Conservation (phyloP, 495 filamentous ascomycete species). For the Podospora didyma region DNA sequence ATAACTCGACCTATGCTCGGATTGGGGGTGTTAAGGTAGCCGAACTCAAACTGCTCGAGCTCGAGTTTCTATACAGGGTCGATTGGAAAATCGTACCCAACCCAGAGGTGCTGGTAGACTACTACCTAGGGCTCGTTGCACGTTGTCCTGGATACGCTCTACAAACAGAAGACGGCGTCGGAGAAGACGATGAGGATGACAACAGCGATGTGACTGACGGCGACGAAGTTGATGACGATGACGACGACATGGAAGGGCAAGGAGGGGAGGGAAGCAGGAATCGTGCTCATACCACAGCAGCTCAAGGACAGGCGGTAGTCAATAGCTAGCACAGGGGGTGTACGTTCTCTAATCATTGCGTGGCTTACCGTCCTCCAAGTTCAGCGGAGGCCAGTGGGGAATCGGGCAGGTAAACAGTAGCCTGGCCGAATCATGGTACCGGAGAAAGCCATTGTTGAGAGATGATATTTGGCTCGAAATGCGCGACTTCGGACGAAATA, state of each 20-base stretch:
- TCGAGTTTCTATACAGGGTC: constrained; percentile 86
- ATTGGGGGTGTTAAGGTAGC: constrained; percentile 86
- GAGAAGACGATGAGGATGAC: constrained; percentile 17
- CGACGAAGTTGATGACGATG: constrained; percentile 22
- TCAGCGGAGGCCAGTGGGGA: no score
- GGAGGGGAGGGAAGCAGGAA: background rate
- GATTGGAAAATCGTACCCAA: constrained; percentile 97
- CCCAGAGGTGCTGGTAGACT: constrained; percentile 86
- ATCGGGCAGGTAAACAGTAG: no score
- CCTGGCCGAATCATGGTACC: no score
- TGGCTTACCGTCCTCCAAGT: no score
- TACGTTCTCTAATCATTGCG: background rate
- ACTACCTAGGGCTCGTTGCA: constrained; percentile 81
- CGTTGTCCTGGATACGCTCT: constrained; percentile 44
- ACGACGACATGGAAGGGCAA: constrained; percentile 6
- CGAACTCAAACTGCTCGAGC: constrained; percentile 87
- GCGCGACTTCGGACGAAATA: no score
- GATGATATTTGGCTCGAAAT: no score
- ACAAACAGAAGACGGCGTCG: constrained; percentile 25
- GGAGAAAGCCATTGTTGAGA: no score
- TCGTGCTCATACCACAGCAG: background rate
- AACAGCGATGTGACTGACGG: constrained; percentile 18
- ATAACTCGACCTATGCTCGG: constrained; percentile 89
- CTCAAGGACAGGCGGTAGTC: background rate
- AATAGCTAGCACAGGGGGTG: background rate